These are phyloP conservation scores for Auriscalpium vulgare DNA, from an alignment of 768 basidiomycete genomes.

Conservation along the genomic window DNA sequence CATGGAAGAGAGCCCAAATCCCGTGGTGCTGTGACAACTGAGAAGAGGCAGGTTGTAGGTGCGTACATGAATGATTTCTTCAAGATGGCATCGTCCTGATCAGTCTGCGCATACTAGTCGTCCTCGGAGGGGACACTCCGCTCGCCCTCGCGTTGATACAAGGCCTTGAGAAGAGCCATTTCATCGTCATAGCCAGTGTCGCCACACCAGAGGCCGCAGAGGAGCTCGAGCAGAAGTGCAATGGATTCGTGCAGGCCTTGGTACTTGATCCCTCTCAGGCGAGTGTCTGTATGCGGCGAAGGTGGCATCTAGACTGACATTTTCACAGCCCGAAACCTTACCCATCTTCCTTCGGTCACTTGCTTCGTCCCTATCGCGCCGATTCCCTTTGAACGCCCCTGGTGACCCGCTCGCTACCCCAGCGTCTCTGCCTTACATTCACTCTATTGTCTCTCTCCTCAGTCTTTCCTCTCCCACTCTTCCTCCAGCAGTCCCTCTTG, in stretches of 20 bases:
- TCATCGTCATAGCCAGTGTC: constrained; percentile 81
- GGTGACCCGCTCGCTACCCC: constrained; percentile 77
- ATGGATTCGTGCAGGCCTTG: constrained; percentile 75
- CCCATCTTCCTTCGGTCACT: constrained; percentile 76
- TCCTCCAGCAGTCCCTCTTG: constrained; percentile 49
- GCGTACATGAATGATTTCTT: constrained; percentile 13
- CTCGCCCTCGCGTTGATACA: constrained; percentile 64
- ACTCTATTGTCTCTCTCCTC: constrained; percentile 72
- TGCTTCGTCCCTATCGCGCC: constrained; percentile 68
- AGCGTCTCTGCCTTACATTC: constrained; percentile 59
- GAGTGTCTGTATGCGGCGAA: constrained; percentile 11
- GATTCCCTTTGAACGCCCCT: constrained; percentile 68
- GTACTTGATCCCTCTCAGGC: constrained; percentile 78
- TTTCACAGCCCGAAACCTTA: constrained; percentile 55
- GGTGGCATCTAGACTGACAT: not conserved
- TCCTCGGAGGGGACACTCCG: constrained; percentile 74
- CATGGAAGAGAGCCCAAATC: too few relatives aligned
- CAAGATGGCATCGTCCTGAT: constrained; percentile 1
- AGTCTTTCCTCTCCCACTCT: constrained; percentile 35
- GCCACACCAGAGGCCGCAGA: constrained; percentile 57
- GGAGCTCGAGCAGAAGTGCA: constrained; percentile 51
- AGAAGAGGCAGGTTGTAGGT: constrained; percentile 41
- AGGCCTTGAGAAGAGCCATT: constrained; percentile 71
- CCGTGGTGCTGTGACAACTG: constrained; percentile 16
- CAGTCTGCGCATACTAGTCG: constrained; percentile 34